Evolutionary conservation across 148 eudicot species (phyloP), one percentile per base, ranked within the genome.

Genomic region (Spergularia marina): DNA sequence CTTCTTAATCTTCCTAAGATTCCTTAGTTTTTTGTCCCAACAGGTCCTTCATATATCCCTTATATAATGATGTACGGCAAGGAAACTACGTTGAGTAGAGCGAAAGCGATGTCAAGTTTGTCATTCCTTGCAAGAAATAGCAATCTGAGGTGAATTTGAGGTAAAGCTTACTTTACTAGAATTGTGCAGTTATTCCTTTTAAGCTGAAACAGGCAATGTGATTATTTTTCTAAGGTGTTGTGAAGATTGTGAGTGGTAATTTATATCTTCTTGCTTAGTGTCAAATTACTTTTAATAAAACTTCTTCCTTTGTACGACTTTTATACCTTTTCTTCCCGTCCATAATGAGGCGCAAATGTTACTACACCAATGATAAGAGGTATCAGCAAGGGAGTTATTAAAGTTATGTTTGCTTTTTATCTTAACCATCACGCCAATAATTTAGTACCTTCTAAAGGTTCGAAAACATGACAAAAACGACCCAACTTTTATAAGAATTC

Each of bases 71-170:
- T 39, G 57, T 18, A 40, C 55, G 65, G 18, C 75, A 36, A n/a
- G 59, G 65, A 20, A 47, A 58, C 6, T 69, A 14, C 34, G 15
- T 77, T 77, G 87, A 75, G 88, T 78, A 56, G 71, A 83, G 65
- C 64, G 30, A 52, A 82, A 81, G 87, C 78, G 76, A 82, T 71
- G 65, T 55, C 65, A 72, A 78, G 83, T 8, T 72, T 56, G 57
- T 61, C n/a, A 73, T 87, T 84, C 74, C 92, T 87, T 87, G 92
- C 87, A 91, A 91, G 92, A 57, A 84, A 91, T 75, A 76, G 79
- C 63, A 74, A 76, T 60, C 13, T 52, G 23, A 55, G 49, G 6
- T 74, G 52, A 10, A 25, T 74, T 74, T 65, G n/a, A 74, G 77
- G 77, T 49, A 76, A 76, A 69, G 69, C 52, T 12, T 34, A 14